These are phyloP conservation scores for Komagataella pastoris DNA, from an alignment of 805 yeast species.

Conservation along the genomic window DNA sequence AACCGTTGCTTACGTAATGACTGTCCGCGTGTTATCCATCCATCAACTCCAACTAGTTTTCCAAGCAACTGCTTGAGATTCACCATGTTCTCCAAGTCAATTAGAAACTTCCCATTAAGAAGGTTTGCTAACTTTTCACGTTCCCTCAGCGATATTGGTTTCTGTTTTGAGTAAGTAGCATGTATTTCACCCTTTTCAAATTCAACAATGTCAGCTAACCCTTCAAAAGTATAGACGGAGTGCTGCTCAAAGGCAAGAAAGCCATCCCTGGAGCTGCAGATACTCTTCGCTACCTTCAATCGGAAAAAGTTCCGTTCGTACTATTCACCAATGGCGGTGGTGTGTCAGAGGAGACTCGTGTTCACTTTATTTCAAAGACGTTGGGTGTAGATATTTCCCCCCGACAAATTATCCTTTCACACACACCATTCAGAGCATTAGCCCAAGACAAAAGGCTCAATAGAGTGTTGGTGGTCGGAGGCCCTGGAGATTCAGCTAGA, in stretches of 20 bases:
- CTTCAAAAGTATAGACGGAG: constrained; percentile 64
- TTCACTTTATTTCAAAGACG: constrained; percentile 31
- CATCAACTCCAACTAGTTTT: too few species aligned
- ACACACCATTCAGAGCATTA: constrained; percentile 68
- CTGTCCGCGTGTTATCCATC: not conserved
- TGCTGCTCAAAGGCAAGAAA: constrained; percentile 57
- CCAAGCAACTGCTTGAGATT: not conserved
- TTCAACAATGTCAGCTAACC: constrained; percentile 14
- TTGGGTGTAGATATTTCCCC: constrained; percentile 31
- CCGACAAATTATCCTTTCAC: constrained; percentile 69
- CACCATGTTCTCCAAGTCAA: not conserved
- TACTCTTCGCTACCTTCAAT: constrained; percentile 32
- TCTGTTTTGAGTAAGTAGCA: constrained; percentile 17
- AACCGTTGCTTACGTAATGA: not conserved
- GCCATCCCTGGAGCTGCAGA: constrained; percentile 54
- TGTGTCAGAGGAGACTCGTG: constrained; percentile 46
- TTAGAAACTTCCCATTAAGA: not conserved
- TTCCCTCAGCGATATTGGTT: constrained; percentile 12
- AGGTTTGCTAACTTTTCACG: not conserved
- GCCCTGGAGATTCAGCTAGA: constrained; percentile 55
- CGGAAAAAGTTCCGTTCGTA: constrained; percentile 58
- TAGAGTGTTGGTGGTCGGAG: constrained; percentile 78
- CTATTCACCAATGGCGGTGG: constrained; percentile 91
- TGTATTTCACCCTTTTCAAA: not conserved
- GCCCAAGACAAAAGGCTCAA: constrained; percentile 29